These are phyloP conservation scores for Phytopythium oedochilum DNA, from an alignment of 352 stramenopile genomes.

Conservation along the genomic window DNA sequence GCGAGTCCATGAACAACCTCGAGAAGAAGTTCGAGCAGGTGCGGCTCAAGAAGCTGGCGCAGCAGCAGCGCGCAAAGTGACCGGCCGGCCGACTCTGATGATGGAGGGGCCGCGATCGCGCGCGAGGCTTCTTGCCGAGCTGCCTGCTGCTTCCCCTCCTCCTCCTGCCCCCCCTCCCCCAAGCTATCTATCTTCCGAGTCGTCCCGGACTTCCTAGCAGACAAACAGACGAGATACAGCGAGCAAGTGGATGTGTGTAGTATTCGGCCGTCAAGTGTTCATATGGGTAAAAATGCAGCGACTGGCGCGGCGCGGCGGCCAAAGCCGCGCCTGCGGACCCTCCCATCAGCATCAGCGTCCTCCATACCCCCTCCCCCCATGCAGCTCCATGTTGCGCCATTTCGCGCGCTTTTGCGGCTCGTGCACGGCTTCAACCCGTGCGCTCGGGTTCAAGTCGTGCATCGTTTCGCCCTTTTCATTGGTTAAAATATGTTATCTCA, in stretches of 20 bases:
- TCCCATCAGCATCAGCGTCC: too few species aligned
- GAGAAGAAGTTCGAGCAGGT: slow-evolving; percentile 79
- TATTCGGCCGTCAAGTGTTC: background rate
- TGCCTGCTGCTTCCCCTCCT: too few species aligned
- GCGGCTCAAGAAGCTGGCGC: slow-evolving; percentile 56
- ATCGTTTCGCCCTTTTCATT: too few species aligned
- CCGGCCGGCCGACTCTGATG: too few species aligned
- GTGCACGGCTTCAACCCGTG: too few species aligned
- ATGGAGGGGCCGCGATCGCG: too few species aligned
- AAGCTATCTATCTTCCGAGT: background rate
- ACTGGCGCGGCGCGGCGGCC: background rate
- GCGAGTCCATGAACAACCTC: slow-evolving; percentile 66
- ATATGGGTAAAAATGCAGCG: slow-evolving; percentile 1
- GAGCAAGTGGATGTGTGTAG: background rate
- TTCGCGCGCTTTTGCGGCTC: too few species aligned
- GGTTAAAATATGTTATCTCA: too few species aligned
- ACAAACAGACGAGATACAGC: background rate
- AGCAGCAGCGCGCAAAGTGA: slow-evolving; percentile 4
- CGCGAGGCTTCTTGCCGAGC: too few species aligned
- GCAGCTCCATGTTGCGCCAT: too few species aligned
- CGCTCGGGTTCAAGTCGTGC: too few species aligned
- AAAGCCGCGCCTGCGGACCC: background rate
- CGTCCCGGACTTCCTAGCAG: background rate
- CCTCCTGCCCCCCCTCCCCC: background rate
- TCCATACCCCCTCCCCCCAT: too few species aligned